Base-by-base conservation (phyloP, 345 rosid species). In the Arabis hirsuta region DNA sequence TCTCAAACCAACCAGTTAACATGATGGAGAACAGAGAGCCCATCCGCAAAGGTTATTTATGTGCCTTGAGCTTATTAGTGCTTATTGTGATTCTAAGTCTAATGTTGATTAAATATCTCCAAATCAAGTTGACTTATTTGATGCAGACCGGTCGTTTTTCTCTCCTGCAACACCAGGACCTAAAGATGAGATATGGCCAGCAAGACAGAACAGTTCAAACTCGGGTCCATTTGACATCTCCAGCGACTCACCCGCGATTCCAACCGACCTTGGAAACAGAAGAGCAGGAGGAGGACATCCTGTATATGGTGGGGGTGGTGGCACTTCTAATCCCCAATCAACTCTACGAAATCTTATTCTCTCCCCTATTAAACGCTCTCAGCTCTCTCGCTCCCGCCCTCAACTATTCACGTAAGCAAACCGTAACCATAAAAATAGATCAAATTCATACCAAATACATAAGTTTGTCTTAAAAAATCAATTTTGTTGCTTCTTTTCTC, bases 121-220 rank as follows among this genome's bases (percentile, higher is more conserved):
- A 81, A 82, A 84, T 70, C 78, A 80, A 82, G 77, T 79, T 88
- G 86, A 91, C 97, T 87, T 84, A 90, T 81, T 70, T 84, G 74
- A 62, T 76, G 91, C 99, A 91, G 99, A 85, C 82, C 83, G 93
- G 88, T 82, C 87, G 61, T 79, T 82, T 84, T 80, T 62, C 75
- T 83, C 91, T 87, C 96, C 97, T 76, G 80, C 84, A 81, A 91
- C 96, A 82, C 99, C 99, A 91, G 99, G 96, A 58, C 89, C 89
- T 52, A 85, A 84, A 77, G 96, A 91, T 72, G 97, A 88, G 71
- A 69, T 85, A 60, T 91, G 96, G 99, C 88, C 92, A 64, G 87
- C 96, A 45, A 91, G 96, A 81, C 96, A 84, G 72, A 87, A 81
- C 69, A 88, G 96, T 77, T 78, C 85, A 12, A 83, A 83, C 77